These are phyloP conservation scores for Voacanga thouarsii DNA, from an alignment of 257 asterid species.

Conservation along the genomic window DNA sequence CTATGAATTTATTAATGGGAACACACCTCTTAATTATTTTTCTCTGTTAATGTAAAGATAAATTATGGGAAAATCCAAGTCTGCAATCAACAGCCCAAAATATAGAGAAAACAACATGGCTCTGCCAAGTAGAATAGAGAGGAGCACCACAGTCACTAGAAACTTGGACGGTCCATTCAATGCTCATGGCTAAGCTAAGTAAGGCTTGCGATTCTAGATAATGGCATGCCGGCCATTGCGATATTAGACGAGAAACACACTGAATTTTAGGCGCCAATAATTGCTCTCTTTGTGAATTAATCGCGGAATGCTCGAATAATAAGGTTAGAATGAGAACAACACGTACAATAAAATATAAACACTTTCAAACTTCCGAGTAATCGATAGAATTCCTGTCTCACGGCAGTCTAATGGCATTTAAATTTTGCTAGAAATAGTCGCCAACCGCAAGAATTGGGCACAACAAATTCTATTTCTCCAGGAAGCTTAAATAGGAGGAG, in stretches of 20 bases:
- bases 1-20: background rate
- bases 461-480: background rate
- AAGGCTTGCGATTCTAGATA: too few relatives aligned
- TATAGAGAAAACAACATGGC: background rate
- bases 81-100: background rate
- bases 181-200: too few relatives aligned
- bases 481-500: background rate
- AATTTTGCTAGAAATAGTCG: background rate
- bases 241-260: too few relatives aligned
- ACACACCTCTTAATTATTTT: background rate
- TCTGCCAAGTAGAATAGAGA: too few relatives aligned
- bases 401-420: background rate
- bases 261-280: too few relatives aligned
- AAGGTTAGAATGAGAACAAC: background rate
- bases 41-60: too few relatives aligned
- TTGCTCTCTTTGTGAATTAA: too few relatives aligned
- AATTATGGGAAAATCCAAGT: too few relatives aligned
- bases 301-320: too few relatives aligned
- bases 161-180: too few relatives aligned
- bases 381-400: background rate
- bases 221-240: too few relatives aligned
- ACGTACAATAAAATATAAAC: background rate
- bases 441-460: background rate
- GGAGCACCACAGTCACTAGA: too few relatives aligned
- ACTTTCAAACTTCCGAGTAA: background rate